Evolutionary conservation across 805 yeast species (phyloP).

Genomic region (Cyberlindnera veronae): DNA sequence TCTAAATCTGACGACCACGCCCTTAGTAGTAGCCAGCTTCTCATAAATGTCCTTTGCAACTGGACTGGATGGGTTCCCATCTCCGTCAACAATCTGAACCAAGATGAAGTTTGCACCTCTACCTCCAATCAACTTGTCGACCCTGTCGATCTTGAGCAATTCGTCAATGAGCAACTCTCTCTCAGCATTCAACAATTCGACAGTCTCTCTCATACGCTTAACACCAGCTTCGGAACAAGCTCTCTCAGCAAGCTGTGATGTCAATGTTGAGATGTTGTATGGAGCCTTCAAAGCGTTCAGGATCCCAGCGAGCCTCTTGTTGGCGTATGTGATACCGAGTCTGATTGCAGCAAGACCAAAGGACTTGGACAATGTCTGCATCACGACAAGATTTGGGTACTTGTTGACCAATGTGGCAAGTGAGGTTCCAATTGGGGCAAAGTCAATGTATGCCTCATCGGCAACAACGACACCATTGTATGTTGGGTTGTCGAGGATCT

Average conservation of each 20-base stretch:
- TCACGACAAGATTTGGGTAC: slow-evolving; percentile 77
- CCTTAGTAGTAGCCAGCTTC: slow-evolving; percentile 63
- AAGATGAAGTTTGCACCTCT: slow-evolving; percentile 83
- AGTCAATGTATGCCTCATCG: slow-evolving; percentile 96
- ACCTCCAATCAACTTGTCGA: slow-evolving; percentile 80
- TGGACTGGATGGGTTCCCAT: slow-evolving; percentile 63
- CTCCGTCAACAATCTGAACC: slow-evolving; percentile 59
- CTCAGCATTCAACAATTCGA: slow-evolving; percentile 48
- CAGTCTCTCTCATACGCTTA: slow-evolving; percentile 52
- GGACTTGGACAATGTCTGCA: slow-evolving; percentile 91
- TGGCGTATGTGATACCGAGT: slow-evolving; percentile 75
- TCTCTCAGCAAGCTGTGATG: slow-evolving; percentile 70
- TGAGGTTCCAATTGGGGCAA: slow-evolving; percentile 65
- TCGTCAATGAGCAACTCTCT: slow-evolving; percentile 50
- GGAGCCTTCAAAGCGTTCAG: slow-evolving; percentile 94
- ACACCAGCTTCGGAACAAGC: slow-evolving; percentile 64
- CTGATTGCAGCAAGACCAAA: slow-evolving; percentile 96
- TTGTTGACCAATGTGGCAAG: slow-evolving; percentile 74
- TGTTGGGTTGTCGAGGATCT: slow-evolving; percentile 40
- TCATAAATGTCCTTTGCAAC: slow-evolving; percentile 66
- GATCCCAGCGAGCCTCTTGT: slow-evolving; percentile 54
- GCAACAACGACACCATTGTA: slow-evolving; percentile 81
- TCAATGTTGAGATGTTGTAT: slow-evolving; percentile 81
- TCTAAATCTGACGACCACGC: slow-evolving; percentile 86
- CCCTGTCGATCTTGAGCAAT: slow-evolving; percentile 53